A percentile compares a stretch with the other conserved stretches of the same genome.
Evolutionary conservation across 73 alveolate species (phyloP).

Genomic region (Tetrahymena malaccensis): DNA sequence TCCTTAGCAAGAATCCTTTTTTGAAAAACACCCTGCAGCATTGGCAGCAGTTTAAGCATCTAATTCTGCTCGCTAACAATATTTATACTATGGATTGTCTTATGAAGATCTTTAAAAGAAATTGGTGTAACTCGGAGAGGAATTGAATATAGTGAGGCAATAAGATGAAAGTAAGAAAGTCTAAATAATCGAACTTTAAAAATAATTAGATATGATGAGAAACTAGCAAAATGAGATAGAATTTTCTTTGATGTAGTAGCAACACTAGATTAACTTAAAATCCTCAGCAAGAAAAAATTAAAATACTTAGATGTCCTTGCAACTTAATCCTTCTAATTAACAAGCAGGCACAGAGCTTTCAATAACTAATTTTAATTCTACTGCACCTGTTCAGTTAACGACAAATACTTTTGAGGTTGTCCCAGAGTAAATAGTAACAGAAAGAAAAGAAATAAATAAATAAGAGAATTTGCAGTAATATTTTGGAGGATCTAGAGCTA

Average conservation of each 20-base stretch:
- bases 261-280: not conserved
- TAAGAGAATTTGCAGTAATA: not conserved
- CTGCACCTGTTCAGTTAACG: not conserved
- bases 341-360: not conserved
- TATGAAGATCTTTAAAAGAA: not conserved
- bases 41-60: not conserved
- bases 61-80: not conserved
- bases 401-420: not conserved
- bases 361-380: not conserved
- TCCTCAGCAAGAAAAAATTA: not conserved
- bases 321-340: not conserved
- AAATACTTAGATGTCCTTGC: not conserved
- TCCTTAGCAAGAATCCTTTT: not conserved
- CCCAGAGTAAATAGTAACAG: not conserved
- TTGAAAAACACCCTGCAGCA: not conserved
- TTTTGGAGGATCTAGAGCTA: not conserved
- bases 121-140: not conserved
- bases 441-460: not conserved
- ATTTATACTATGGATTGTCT: not conserved
- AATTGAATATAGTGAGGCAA: not conserved
- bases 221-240: not conserved
- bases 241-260: not conserved
- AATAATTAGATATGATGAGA: not conserved
- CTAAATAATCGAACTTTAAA: not conserved
- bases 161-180: not conserved